A percentile compares a stretch with the other conserved stretches of the same genome.
Conservation (phyloP, 345 rosid species). For the Aurinia saxatilis region DNA sequence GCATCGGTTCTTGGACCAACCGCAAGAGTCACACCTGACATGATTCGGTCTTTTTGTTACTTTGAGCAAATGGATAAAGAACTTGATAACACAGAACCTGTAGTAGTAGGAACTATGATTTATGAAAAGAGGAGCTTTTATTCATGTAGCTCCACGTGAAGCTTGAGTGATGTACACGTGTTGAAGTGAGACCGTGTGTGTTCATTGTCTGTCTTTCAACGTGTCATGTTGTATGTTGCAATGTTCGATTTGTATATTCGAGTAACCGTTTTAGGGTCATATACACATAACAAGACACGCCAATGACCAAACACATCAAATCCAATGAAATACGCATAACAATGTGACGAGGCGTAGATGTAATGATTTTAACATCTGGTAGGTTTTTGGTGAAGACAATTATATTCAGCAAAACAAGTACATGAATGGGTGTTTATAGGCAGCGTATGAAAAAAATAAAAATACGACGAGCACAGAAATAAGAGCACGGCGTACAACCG, state of each 20-base stretch:
- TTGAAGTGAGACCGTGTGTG: slow-evolving; percentile 16
- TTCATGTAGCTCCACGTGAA: slow-evolving; percentile 25
- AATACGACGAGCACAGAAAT: too few species aligned
- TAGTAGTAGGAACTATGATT: not conserved
- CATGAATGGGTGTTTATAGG: too few species aligned
- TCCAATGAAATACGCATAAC: too few species aligned
- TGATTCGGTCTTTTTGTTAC: slow-evolving; percentile 7
- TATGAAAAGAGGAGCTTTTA: slow-evolving; percentile 9
- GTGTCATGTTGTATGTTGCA: slow-evolving; percentile 16
- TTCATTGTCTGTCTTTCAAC: slow-evolving; percentile 6
- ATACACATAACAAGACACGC: too few species aligned
- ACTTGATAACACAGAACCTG: slow-evolving; percentile 7
- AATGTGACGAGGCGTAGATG: too few species aligned
- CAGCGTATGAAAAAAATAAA: too few species aligned
- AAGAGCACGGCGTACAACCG: too few species aligned
- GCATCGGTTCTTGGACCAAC: slow-evolving; percentile 42
- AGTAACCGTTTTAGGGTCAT: too few species aligned
- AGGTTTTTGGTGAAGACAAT: too few species aligned
- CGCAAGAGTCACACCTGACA: slow-evolving; percentile 79
- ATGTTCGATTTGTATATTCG: not conserved
- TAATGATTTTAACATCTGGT: too few species aligned
- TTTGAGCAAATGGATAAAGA: slow-evolving; percentile 3
- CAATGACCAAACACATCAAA: too few species aligned
- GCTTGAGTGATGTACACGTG: slow-evolving; percentile 18
- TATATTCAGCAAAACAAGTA: too few species aligned